Percentiles rank a stretch among this genome's conserved stretches.
Evolutionary conservation across 164 flowering plant genomes (phyloP).

Genomic region (Macadamia integrifolia): DNA sequence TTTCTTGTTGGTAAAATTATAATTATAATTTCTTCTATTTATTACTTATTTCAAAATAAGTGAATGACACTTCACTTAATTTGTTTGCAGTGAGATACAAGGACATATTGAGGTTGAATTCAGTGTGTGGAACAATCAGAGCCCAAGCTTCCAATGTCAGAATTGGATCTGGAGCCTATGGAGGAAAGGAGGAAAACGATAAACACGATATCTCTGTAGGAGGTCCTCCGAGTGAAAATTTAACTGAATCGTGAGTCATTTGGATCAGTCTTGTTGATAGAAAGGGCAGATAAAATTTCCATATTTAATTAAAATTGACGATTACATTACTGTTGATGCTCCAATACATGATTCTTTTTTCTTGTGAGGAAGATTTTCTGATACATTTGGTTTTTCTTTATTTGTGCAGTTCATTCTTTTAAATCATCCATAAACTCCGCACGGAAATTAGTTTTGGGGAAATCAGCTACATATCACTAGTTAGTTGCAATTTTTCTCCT

Average conservation of each 20-base stretch:
- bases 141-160: conserved; percentile 64
- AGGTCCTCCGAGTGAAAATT: conserved; percentile 25
- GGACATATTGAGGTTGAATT: conserved; percentile 23
- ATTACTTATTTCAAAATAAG: too few species aligned
- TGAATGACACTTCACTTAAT: background rate
- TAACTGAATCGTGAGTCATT: conserved; percentile 49
- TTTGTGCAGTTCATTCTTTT: background rate
- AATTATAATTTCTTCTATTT: background rate
- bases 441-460: too few species aligned
- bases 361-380: background rate
- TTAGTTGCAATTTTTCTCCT: too few species aligned
- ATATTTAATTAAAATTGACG: background rate
- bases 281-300: background rate
- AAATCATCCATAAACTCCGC: background rate
- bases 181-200: conserved; percentile 39
- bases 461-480: background rate
- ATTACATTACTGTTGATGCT: background rate
- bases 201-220: conserved; percentile 16
- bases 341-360: background rate
- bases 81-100: conserved; percentile 41
- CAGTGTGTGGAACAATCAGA: conserved; percentile 24
- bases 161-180: conserved; percentile 66
- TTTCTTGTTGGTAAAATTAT: too few species aligned
- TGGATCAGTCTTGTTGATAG: background rate
- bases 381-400: background rate